Conservation (phyloP, 352 stramenopile species). For the Globisporangium irregulare region DNA sequence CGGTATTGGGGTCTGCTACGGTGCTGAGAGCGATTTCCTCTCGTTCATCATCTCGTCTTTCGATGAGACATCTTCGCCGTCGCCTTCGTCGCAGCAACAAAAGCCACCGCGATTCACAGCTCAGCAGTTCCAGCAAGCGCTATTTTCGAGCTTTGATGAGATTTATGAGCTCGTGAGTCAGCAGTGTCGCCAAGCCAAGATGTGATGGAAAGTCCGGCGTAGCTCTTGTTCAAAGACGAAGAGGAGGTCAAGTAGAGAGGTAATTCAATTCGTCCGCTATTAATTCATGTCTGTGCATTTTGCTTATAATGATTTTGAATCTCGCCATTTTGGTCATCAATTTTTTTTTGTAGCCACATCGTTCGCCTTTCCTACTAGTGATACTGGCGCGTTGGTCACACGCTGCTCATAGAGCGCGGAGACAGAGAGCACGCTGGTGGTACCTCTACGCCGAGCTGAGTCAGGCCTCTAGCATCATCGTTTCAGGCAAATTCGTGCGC, state of each 20-base stretch:
- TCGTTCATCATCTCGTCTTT: conserved; percentile 93
- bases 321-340: neutral
- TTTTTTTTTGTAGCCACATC: neutral
- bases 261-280: neutral
- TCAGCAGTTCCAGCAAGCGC: conserved; percentile 38
- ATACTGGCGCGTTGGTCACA: neutral
- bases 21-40: conserved; percentile 86
- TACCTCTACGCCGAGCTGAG: neutral
- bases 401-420: neutral
- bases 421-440: neutral
- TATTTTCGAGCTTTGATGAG: conserved; percentile 58
- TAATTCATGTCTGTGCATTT: neutral
- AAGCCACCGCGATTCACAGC: conserved; percentile 30
- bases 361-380: neutral
- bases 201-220: neutral
- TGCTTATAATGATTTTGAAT: neutral
- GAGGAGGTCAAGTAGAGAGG: neutral
- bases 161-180: conserved; percentile 42
- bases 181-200: conserved; percentile 14
- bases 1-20: conserved; percentile 93
- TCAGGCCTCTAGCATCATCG: neutral
- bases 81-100: conserved; percentile 5
- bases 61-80: conserved; percentile 27
- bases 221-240: neutral
- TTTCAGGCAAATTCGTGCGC: neutral